Evolutionary conservation across 2,329 filamentous ascomycete species (phyloP), one percentile per base, ranked within the genome.

Genomic region (Trichophyton rubrum): DNA sequence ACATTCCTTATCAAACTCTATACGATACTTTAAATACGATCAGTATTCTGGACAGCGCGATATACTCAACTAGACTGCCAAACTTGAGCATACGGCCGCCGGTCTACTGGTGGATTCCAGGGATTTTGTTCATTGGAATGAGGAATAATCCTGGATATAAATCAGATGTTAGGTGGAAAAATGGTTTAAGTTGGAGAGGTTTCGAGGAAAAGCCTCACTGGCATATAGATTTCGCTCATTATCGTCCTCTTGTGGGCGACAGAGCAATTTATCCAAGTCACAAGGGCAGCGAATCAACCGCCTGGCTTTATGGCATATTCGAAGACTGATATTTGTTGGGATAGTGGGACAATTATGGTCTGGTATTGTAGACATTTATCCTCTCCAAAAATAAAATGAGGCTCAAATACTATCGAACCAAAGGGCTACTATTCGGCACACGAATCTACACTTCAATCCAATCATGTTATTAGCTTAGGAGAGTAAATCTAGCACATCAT

Each of bases 31-130:
- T 15, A 17, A 43, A 43, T n/a, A 41, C 38, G 1, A 3, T 43
- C 13, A 43, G 4, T 17, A 43, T n/a, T n/a, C n/a, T 43, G n/a
- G 4, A 5, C 40, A 17, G 40, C n/a, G 20, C 40, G 40, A 7
- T 43, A 17, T 43, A n/a, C 4, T 43, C 40, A 43, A 7, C 15
- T 43, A 17, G 17, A 1, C 17, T 20, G 15, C 41, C 41, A n/a
- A 5, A 5, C 17, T 22, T 8, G 41, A 45, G 17, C 17, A 45
- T 9, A 17, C 3, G 5, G 41, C 22, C 8, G 49, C 11, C 41
- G 22, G 30, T 69, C 74, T 13, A 0, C 59, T 81, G 15, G 76
- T 76, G 45, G 79, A 81, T 68, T 82, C 81, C 61, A 76, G 72
- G 60, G 65, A 74, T 2, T 79, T 71, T 6, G 55, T 61, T 0